These are phyloP conservation scores for Hermanozyma aechmeae DNA, from an alignment of 805 yeast species.

Conservation along the genomic window DNA sequence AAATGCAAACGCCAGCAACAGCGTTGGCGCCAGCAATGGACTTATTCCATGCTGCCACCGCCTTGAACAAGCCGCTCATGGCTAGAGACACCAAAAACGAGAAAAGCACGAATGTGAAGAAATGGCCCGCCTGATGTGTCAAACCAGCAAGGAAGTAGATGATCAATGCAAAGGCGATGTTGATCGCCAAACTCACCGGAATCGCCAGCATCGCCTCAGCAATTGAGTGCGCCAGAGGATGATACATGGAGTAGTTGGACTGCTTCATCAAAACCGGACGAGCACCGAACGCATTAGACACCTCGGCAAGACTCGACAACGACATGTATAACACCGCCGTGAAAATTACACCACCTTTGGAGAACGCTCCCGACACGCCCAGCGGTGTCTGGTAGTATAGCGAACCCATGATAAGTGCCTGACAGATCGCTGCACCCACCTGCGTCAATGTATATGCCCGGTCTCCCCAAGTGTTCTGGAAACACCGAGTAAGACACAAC, in stretches of 20 bases:
- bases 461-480: constrained; percentile 50
- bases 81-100: constrained; percentile 39
- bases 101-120: constrained; percentile 42
- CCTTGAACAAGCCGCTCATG: constrained; percentile 44
- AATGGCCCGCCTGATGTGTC: constrained; percentile 45
- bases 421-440: constrained; percentile 39
- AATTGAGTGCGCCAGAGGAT: constrained; percentile 19
- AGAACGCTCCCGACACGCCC: constrained; percentile 47
- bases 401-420: constrained; percentile 58
- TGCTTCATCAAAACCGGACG: constrained; percentile 22
- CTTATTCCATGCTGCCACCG: constrained; percentile 42
- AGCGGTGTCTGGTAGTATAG: constrained; percentile 45
- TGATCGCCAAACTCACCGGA: constrained; percentile 31
- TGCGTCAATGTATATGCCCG: constrained; percentile 38
- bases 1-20: constrained; percentile 38
- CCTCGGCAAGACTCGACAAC: constrained; percentile 40
- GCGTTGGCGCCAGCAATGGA: constrained; percentile 51
- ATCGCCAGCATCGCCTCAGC: constrained; percentile 13
- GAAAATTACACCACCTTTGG: constrained; percentile 56
- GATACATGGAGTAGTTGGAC: constrained; percentile 17
- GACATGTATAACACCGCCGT: constrained; percentile 48
- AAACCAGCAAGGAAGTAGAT: constrained; percentile 49
- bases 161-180: constrained; percentile 37
- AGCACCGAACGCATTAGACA: constrained; percentile 16
- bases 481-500: constrained; percentile 40